These are phyloP conservation scores for Sesbania bispinosa DNA, from an alignment of 306 rosid genomes.

Conservation along the genomic window DNA sequence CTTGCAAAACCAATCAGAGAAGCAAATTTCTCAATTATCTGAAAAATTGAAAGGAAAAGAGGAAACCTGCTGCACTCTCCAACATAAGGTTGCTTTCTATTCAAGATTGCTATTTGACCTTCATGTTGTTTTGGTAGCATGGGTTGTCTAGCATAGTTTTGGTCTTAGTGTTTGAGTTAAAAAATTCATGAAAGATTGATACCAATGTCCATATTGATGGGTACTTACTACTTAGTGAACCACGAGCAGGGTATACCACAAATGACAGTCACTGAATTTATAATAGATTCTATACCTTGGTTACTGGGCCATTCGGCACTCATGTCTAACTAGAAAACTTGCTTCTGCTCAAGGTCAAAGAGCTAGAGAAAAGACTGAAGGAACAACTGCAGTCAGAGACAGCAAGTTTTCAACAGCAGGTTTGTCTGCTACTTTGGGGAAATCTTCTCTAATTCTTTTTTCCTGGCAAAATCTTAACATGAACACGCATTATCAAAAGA, in stretches of 20 bases:
- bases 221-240: too few species aligned
- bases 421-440: slow-evolving; percentile 19
- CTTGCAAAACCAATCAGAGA: slow-evolving; percentile 67
- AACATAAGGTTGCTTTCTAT: slow-evolving; percentile 58
- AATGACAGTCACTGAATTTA: not conserved
- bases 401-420: slow-evolving; percentile 60
- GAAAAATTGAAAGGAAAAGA: slow-evolving; percentile 66
- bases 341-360: slow-evolving; percentile 55
- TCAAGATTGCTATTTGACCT: slow-evolving; percentile 10
- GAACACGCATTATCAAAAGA: not conserved
- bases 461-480: not conserved
- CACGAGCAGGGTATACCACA: too few species aligned
- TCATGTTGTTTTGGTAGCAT: not conserved
- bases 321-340: slow-evolving; percentile 15
- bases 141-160: not conserved
- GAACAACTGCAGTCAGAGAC: slow-evolving; percentile 61
- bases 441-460: not conserved
- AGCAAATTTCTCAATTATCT: slow-evolving; percentile 61
- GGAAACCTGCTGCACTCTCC: slow-evolving; percentile 63
- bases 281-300: not conserved
- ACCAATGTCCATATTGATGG: not conserved
- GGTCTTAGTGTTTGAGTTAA: not conserved
- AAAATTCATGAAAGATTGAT: not conserved
- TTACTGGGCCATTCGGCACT: not conserved
- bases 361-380: slow-evolving; percentile 64